Conservation (phyloP, 352 stramenopile species). For the Phytophthora cactorum region DNA sequence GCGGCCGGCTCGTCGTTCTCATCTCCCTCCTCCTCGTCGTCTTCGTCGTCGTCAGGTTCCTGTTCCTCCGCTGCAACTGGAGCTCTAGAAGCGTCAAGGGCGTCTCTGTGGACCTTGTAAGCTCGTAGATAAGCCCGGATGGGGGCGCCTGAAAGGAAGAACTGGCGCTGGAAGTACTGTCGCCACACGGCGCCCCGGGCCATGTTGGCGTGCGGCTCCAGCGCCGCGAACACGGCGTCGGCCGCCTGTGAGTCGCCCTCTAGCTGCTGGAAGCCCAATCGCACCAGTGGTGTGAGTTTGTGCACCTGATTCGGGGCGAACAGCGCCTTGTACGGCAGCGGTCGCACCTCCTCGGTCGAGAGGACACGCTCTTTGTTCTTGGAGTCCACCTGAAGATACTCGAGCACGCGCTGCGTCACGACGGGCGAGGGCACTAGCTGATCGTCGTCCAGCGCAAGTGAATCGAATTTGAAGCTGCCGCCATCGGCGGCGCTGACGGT, state of each 20-base stretch:
- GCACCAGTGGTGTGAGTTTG: conserved; percentile 43
- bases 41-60: conserved; percentile 8
- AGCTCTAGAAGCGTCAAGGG: conserved; percentile 10
- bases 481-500: conserved; percentile 4
- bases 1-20: conserved; percentile 4
- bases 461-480: conserved; percentile 30
- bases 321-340: conserved; percentile 37
- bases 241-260: conserved; percentile 10
- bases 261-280: conserved; percentile 45
- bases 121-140: conserved; percentile 47
- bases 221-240: conserved; percentile 41
- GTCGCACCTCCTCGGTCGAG: conserved; percentile 21
- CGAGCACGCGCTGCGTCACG: conserved; percentile 38
- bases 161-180: conserved; percentile 69
- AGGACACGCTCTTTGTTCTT: conserved; percentile 26
- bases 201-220: conserved; percentile 65
- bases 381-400: conserved; percentile 40
- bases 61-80: background rate
- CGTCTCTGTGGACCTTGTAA: conserved; percentile 31
- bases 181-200: conserved; percentile 48
- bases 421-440: conserved; percentile 9
- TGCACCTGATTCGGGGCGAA: conserved; percentile 38
- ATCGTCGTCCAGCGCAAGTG: conserved; percentile 25
- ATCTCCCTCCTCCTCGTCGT: conserved; percentile 25
- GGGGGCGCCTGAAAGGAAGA: conserved; percentile 59